Base-by-base conservation (phyloP, 1,139 yeast species). In the Pichia sp. region DNA sequence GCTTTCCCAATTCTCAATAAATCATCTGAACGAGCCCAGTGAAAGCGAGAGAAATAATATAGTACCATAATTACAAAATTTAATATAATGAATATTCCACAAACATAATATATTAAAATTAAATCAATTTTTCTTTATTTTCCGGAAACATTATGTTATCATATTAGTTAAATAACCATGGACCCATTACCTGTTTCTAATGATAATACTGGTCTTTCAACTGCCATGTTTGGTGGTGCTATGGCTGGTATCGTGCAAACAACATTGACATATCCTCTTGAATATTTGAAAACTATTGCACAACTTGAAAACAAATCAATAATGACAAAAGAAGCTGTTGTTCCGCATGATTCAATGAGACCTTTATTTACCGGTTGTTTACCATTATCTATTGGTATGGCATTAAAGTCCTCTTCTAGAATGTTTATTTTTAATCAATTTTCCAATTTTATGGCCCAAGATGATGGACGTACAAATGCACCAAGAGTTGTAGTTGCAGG, bases 401-500 rank as follows among this genome's bases (percentile, higher is more conserved):
- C 85, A 0, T 57, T 82, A 44, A 87, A 89, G 63, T 83, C 94
- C n/a, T 69, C 78, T 12, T 76, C 87, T 7, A 66, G 97, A 46
- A 79, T 87, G 55, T 69, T 82, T 24, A 74, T 84, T 43, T 90
- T 86, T 68, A 85, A 86, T 54, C 76, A 81, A 71, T 82, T 87
- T 50, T 78, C 87, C 30, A 76, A 81, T 58, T 79, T 86, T 61
- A 79, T 89, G 90, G 74, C n/a, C 2, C 69, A 76, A 23, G 80
- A 76, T 23, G 63, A 65, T 37, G 76, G 75, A 25, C 74, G 75
- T 50, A 72, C 85, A 1, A 71, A 81, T 16, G 89, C 90, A 4
- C 86, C 89, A 10, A 65, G 86, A 52, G 73, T 84, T 41, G 82
- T 82, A 9, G 79, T 86, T 49, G 97, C 97, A 3, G 97, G 96